Base-by-base conservation (phyloP, 202 grass and related monocot species). In the Musa balbisiana region DNA sequence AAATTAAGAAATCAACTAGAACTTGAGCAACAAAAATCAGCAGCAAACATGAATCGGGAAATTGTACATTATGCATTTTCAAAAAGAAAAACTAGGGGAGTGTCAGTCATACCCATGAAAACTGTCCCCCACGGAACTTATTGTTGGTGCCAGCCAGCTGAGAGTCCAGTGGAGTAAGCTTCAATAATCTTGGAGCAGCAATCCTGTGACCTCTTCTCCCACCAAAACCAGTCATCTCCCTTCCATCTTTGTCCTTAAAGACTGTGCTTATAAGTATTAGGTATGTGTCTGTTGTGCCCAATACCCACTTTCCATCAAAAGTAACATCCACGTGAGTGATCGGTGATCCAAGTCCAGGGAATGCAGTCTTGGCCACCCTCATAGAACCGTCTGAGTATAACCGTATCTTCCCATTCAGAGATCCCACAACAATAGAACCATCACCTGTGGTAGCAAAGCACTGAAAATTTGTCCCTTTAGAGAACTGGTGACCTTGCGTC, bases 341-440 rank as follows among this genome's bases (percentile, higher is more conserved):
- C 0, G 94, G 94, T 0, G 90, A 91, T 25, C 94, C 94, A 14
- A 98, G 83, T 59, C 94, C 90, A 50, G 94, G 94, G 72, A 98
- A 98, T 33, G 86, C 90, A 0, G 94, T 98, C 86, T 98, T 98
- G 0, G 94, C 88, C 94, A 98, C 93, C 79, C 94, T 93, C 94
- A 93, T 93, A 22, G 94, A 98, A 53, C 85, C 91, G 60, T 84
- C 93, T 8, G 94, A 98, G 62, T 98, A 98, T 63, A 94, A 52
- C 12, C 91, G 87, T 22, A 98, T 94, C 78, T 98, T 98, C 53
- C 94, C 94, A 79, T 98, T 91, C 53, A 98, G 55, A 12, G 94
- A 98, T 0, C 94, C 94, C 27, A 98, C 90, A 1, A 94, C 94
- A 15, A 98, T 98, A 0, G 95, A 98, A 0, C 95, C 95, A 55